Base-by-base conservation (phyloP, 2,329 filamentous ascomycete genomes). In the Fusarium acutatum region DNA sequence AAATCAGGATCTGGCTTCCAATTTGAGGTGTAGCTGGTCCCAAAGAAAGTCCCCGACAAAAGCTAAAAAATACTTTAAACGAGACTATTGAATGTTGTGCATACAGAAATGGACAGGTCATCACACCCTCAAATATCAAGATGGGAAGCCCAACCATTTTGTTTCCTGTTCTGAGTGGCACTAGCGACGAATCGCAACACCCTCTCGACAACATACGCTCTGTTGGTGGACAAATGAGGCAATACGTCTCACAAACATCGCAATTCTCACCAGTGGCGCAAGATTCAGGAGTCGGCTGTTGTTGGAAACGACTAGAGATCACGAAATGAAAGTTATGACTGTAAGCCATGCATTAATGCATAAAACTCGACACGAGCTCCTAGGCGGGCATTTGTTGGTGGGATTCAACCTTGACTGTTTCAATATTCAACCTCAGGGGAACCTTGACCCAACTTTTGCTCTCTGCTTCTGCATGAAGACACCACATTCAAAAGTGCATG, bases 11-110 rank as follows among this genome's bases (percentile, higher is more conserved):
- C 7, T 2, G 9, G 38, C 15, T 43, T 30, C 64, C 43, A 37
- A 28, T 34, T 50, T 17, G 3, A 50, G n/a, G 38, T n/a, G 20
- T 30, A 18, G 9, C 4, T 26, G 14, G 14, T 35, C 30, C 4
- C 11, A 15, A 20, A 13, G n/a, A 43, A 58, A 65, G 43, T 52
- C 44, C 43, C 34, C n/a, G 43, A 41, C 22, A 3, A 15, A 28
- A 43, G 43, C 44, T 46, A n/a, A 67, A 67, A 60, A 67, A 67
- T 66, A 66, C 38, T 22, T n/a, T 12, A 46, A 60, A 35, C n/a
- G n/a, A 35, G 26, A 60, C 34, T 60, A 66, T 60, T 50, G 34
- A 40, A 66, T 52, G 61, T n/a, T 40, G 52, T 66, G 38, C 46
- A 22, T n/a, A 17, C 18, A 24, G 34, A 30, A 52, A 24, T 49